phyloP scores from a whole-genome alignment of 495 filamentous ascomycete genomes.

The Penicillium canescens region DNA sequence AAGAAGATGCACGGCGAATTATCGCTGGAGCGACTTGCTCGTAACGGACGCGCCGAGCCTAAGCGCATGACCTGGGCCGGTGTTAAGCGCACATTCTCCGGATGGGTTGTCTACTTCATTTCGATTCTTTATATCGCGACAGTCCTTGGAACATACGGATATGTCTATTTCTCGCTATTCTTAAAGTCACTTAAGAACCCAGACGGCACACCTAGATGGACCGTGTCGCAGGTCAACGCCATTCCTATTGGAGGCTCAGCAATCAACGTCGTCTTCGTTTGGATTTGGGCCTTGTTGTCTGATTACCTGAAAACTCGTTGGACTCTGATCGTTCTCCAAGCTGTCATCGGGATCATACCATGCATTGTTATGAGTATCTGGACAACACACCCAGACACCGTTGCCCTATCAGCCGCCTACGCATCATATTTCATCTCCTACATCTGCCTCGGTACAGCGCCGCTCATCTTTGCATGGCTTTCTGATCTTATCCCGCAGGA shows the following conservation, averaged over 20 bases:
- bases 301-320: slow-evolving; percentile 29
- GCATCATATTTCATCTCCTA: slow-evolving; percentile 31
- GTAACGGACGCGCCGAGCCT: slow-evolving; percentile 32
- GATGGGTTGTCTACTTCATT: slow-evolving; percentile 35
- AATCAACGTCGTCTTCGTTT: slow-evolving; percentile 37
- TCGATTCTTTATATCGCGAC: slow-evolving; percentile 29
- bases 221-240: slow-evolving; percentile 26
- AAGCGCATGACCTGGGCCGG: slow-evolving; percentile 31
- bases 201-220: slow-evolving; percentile 25
- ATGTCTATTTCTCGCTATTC: slow-evolving; percentile 33
- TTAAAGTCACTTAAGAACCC: slow-evolving; percentile 29
- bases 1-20: slow-evolving; percentile 27
- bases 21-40: slow-evolving; percentile 28
- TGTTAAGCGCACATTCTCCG: slow-evolving; percentile 28
- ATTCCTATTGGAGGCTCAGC: slow-evolving; percentile 35
- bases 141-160: slow-evolving; percentile 33
- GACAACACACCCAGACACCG: slow-evolving; percentile 23
- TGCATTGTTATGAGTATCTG: slow-evolving; percentile 36
- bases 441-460: slow-evolving; percentile 30
- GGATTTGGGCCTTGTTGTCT: slow-evolving; percentile 33
- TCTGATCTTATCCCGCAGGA: slow-evolving; percentile 34
- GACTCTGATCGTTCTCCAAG: slow-evolving; percentile 28
- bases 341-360: slow-evolving; percentile 28
- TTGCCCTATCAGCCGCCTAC: slow-evolving; percentile 25
- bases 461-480: slow-evolving; percentile 36